Evolutionary conservation across 768 basidiomycete genomes (phyloP).

Genomic region (Artomyces pyxidatus): DNA sequence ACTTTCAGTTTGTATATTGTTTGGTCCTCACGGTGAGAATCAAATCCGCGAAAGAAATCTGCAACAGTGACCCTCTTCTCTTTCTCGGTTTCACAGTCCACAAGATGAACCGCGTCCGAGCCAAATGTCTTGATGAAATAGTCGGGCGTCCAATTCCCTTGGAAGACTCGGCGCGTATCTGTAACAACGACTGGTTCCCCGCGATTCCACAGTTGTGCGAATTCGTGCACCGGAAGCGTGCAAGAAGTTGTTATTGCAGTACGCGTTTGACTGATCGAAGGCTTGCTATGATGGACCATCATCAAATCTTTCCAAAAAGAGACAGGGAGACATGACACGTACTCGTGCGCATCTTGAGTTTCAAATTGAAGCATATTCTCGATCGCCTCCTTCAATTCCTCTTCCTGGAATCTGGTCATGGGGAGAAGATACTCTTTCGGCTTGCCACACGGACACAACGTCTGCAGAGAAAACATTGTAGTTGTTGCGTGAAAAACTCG

Average conservation of each 20-base stretch:
- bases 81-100: background rate
- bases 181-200: background rate
- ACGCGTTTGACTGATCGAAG: too few relatives aligned
- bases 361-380: too few relatives aligned
- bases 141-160: background rate
- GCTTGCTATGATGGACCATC: too few relatives aligned
- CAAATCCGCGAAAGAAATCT: background rate
- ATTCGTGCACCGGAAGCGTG: background rate
- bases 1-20: conserved; percentile 67
- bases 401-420: conserved; percentile 17
- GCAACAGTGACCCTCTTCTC: background rate
- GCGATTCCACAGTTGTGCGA: background rate
- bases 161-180: background rate
- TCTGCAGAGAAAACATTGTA: background rate
- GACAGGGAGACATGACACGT: background rate
- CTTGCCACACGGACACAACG: too few relatives aligned
- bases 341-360: background rate
- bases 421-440: too few relatives aligned
- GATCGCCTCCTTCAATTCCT: background rate
- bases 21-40: too few relatives aligned
- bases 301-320: too few relatives aligned
- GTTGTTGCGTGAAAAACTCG: background rate
- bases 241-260: background rate
- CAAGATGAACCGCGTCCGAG: background rate
- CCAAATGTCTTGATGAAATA: background rate